phyloP scores from a whole-genome alignment of 495 filamentous ascomycete genomes.

The Penicillium verhagenii region DNA sequence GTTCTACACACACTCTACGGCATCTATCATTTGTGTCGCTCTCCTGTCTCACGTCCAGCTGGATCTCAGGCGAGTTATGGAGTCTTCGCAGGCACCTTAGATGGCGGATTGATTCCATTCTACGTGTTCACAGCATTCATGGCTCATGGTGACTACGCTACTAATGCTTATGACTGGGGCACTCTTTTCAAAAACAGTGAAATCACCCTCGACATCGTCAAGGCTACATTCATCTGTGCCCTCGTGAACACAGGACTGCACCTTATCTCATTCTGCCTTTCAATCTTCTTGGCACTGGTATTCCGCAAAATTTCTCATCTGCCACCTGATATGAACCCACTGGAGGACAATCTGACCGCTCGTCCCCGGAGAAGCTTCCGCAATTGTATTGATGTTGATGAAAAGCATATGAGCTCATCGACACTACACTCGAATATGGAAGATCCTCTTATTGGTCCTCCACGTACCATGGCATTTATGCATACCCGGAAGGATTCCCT shows the following conservation, averaged over 20 bases:
- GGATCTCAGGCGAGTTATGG: constrained; percentile 82
- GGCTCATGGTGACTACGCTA: constrained; percentile 42
- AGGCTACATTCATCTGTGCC: constrained; percentile 62
- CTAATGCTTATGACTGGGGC: constrained; percentile 54
- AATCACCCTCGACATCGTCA: constrained; percentile 53
- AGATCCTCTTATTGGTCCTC: constrained; percentile 55
- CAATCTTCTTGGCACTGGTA: constrained; percentile 66
- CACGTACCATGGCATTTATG: constrained; percentile 70
- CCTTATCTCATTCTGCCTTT: constrained; percentile 64
- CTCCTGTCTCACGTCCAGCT: constrained; percentile 65
- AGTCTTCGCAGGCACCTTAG: constrained; percentile 70
- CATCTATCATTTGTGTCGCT: constrained; percentile 70
- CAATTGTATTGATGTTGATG: constrained; percentile 68
- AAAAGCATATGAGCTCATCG: constrained; percentile 51
- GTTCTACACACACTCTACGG: constrained; percentile 70
- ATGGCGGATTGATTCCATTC: constrained; percentile 71
- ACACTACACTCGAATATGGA: constrained; percentile 59
- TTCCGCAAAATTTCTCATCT: constrained; percentile 78
- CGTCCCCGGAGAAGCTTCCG: constrained; percentile 64
- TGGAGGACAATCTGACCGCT: constrained; percentile 82
- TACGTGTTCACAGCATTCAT: constrained; percentile 70
- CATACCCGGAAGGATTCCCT: constrained; percentile 65
- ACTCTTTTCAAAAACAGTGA: constrained; percentile 55
- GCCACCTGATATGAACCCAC: constrained; percentile 89
- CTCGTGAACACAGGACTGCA: constrained; percentile 64